Base-by-base conservation (phyloP, 495 filamentous ascomycete species). In the Neurospora terricola region DNA sequence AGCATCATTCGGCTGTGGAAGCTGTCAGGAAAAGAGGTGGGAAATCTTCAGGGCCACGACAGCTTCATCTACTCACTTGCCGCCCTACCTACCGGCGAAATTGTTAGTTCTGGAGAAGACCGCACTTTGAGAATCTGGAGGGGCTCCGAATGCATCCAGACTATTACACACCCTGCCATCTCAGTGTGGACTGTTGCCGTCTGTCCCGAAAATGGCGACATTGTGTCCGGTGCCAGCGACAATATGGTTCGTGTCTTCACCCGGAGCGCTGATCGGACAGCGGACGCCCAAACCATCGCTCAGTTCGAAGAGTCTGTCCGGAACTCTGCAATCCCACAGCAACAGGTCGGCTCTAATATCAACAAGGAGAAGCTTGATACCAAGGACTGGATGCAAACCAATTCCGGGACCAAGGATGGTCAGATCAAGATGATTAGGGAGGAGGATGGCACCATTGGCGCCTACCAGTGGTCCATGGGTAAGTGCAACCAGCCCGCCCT, bases 111-210 rank as follows among this genome's bases (percentile, higher is more conserved):
- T 3, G 93, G 93, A 11, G 96, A 99, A 80, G 96, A 99, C 82
- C 90, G 96, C 68, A 97, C 96, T 10, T 88, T 95, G 21, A 86
- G 93, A 69, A 86, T 99, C 77, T 99, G 96, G 96, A 89, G 88
- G 74, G 90, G 90, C 43, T 88, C 81, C 21, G 85, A 94, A 69
- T 98, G 94, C 78, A 83, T 97, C 71, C 96, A 99, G 82, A 97
- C 94, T 12, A 98, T 99, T 73, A 97, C 94, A 5, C 96, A 97
- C 79, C 96, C 96, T 42, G 96, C 96, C 14, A 97, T 98, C 43
- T 97, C 94, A 0, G 94, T 99, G 1, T 99, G 96, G 96, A 84
- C 88, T 48, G 93, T 99, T 54, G 92, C 94, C 5, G 92, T 87
- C 30, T 96, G 92, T 77, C 68, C 84, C 7, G 90, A 91, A 69